A percentile compares a stretch with the other conserved stretches of the same genome.
These are phyloP conservation scores for Xylariaceae sp. DNA, from an alignment of 2,329 filamentous ascomycete species.

Conservation along the genomic window DNA sequence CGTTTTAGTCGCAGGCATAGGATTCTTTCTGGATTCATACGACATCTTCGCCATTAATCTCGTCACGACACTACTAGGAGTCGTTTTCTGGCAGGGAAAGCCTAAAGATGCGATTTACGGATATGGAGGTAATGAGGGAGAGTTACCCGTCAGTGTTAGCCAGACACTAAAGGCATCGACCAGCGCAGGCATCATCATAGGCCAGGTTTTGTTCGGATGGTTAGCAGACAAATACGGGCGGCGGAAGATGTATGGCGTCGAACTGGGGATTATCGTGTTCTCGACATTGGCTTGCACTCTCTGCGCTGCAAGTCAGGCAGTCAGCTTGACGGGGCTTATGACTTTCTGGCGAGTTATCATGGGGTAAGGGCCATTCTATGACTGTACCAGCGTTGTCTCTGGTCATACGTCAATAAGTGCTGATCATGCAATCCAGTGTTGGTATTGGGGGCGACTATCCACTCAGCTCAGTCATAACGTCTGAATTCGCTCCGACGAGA, in stretches of 20 bases:
- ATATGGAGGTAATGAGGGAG: conserved; percentile 48
- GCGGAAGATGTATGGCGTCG: conserved; percentile 78
- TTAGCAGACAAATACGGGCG: conserved; percentile 73
- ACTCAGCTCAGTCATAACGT: conserved; percentile 73
- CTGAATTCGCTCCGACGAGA: conserved; percentile 78
- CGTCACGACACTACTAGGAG: conserved; percentile 65
- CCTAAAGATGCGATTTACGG: conserved; percentile 37
- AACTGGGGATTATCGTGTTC: conserved; percentile 68
- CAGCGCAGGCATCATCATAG: conserved; percentile 72
- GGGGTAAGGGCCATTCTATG: conserved; percentile 36
- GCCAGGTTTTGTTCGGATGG: conserved; percentile 73
- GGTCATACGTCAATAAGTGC: background rate
- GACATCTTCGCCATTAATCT: conserved; percentile 78
- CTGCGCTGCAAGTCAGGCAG: conserved; percentile 55
- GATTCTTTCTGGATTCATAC: conserved; percentile 82
- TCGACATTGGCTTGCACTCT: conserved; percentile 66
- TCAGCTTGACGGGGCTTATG: conserved; percentile 57
- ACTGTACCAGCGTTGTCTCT: background rate
- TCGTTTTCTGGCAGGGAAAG: conserved; percentile 66
- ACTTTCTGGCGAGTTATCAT: conserved; percentile 76
- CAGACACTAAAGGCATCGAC: conserved; percentile 80
- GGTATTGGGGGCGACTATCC: conserved; percentile 83
- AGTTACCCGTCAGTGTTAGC: conserved; percentile 60
- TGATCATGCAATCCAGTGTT: conserved; percentile 43
- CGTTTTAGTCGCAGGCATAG: conserved; percentile 71